A percentile compares a stretch with the other conserved stretches of the same genome.
These are phyloP conservation scores for Arthrinium phaeospermum DNA, from an alignment of 2,329 filamentous ascomycete genomes.

Conservation along the genomic window DNA sequence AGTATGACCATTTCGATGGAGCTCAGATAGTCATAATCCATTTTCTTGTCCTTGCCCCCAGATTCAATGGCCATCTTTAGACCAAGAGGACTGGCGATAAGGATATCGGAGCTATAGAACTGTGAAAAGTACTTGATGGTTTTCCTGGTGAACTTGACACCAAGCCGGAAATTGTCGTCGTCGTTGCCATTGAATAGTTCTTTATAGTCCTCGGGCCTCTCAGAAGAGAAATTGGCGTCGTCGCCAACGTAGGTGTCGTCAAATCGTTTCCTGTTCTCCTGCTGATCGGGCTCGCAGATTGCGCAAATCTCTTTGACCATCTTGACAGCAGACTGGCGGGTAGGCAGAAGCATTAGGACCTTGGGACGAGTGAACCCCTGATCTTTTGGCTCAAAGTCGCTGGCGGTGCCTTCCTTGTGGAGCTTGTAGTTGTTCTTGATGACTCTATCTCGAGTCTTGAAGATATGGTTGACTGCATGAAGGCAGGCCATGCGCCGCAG, in stretches of 20 bases:
- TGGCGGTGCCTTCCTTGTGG: constrained; percentile 66
- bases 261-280: constrained; percentile 94
- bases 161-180: constrained; percentile 95
- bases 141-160: constrained; percentile 96
- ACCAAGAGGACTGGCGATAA: constrained; percentile 88
- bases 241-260: constrained; percentile 79
- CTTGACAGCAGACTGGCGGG: constrained; percentile 81
- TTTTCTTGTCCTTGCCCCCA: constrained; percentile 65
- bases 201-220: constrained; percentile 84
- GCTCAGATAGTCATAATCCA: constrained; percentile 88
- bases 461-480: constrained; percentile 88
- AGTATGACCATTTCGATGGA: constrained; percentile 91
- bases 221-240: constrained; percentile 70
- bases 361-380: constrained; percentile 97
- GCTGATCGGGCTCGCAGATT: constrained; percentile 82
- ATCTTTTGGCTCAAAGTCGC: constrained; percentile 79
- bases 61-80: constrained; percentile 89
- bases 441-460: constrained; percentile 91
- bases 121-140: constrained; percentile 93
- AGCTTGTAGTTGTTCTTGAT: constrained; percentile 90
- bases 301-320: constrained; percentile 78
- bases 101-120: constrained; percentile 96
- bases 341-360: constrained; percentile 87
- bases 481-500: constrained; percentile 77
- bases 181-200: constrained; percentile 94